Conservation (phyloP, 257 asterid genomes). For the Striga asiatica region DNA sequence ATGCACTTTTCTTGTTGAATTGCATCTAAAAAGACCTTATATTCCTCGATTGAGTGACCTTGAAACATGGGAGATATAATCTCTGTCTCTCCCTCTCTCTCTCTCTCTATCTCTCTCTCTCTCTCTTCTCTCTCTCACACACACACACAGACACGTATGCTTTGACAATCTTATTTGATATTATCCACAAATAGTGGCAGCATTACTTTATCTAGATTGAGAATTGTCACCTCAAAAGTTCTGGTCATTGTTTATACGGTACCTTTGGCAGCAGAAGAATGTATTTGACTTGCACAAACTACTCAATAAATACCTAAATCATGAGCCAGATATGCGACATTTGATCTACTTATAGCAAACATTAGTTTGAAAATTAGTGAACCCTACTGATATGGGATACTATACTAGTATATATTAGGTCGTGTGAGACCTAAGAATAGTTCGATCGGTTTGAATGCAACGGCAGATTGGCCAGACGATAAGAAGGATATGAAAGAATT, state of each 20-base stretch:
- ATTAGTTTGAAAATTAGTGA: neutral
- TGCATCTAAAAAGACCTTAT: constrained; percentile 78
- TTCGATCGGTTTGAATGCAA: too few relatives aligned
- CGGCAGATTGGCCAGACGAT: too few relatives aligned
- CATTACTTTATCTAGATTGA: constrained; percentile 76
- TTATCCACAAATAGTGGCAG: constrained; percentile 63
- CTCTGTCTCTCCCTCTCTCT: neutral
- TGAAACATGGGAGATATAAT: constrained; percentile 75
- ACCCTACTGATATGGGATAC: constrained; percentile 1
- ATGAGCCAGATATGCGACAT: constrained; percentile 3
- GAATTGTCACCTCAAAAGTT: constrained; percentile 82
- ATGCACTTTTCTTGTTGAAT: constrained; percentile 78
- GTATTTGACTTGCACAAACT: constrained; percentile 87
- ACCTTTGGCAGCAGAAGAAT: constrained; percentile 75
- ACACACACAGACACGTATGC: neutral
- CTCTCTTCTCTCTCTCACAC: neutral
- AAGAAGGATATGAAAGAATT: too few relatives aligned
- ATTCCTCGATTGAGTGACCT: constrained; percentile 75
- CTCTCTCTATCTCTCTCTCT: constrained; percentile 16
- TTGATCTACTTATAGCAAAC: neutral
- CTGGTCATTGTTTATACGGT: constrained; percentile 84
- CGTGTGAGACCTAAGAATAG: too few relatives aligned
- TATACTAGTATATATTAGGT: neutral
- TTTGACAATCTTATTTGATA: constrained; percentile 11
- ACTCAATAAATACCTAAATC: constrained; percentile 55